Conservation (phyloP, 805 yeast genomes). For the Komagataella kurtzmanii region DNA sequence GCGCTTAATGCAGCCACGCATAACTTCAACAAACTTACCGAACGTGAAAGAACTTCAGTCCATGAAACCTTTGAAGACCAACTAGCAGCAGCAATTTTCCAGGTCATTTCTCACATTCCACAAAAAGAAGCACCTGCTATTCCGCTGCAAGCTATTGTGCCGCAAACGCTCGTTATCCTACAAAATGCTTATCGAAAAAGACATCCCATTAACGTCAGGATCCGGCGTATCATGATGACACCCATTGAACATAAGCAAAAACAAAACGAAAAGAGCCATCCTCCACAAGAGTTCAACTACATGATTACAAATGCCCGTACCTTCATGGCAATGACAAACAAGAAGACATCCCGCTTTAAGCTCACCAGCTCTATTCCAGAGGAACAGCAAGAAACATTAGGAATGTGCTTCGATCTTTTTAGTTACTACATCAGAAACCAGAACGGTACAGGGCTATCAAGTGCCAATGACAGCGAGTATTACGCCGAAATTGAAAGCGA, state of each 20-base stretch:
- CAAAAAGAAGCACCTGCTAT: neutral
- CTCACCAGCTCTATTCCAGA: neutral
- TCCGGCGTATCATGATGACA: neutral
- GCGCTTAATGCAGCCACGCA: neutral
- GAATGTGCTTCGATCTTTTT: neutral
- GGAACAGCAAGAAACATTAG: neutral
- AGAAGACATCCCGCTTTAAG: neutral
- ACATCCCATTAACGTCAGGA: neutral
- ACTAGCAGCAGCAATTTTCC: neutral
- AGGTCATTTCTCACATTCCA: neutral
- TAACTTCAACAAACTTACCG: neutral
- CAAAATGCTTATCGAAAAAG: neutral
- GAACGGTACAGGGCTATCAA: neutral
- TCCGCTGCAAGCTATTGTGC: neutral
- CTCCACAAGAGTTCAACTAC: neutral
- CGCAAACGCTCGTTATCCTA: neutral
- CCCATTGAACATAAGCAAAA: neutral
- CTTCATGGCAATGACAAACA: neutral
- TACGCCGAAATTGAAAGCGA: neutral
- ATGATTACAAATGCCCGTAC: neutral
- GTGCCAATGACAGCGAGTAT: neutral
- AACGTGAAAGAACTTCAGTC: too few species aligned
- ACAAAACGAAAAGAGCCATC: neutral
- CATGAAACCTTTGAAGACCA: neutral
- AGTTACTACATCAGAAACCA: neutral